Base-by-base conservation (phyloP, 2,329 filamentous ascomycete genomes). In the Ophiocordyceps camponoti-floridani region DNA sequence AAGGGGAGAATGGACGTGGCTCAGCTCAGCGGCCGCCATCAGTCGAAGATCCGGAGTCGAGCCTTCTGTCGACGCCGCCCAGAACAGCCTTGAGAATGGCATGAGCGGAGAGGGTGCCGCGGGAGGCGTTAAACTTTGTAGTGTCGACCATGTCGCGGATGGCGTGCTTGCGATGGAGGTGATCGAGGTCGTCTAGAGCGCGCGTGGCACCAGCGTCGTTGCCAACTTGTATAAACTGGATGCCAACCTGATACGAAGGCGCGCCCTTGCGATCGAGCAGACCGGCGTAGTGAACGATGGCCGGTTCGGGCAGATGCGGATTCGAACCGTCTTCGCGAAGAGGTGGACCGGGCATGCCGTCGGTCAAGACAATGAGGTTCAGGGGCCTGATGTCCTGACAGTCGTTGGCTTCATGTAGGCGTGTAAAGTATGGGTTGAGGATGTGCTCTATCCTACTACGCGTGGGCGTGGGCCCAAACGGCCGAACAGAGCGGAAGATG, bases 161-260 rank as follows among this genome's bases (percentile, higher is more conserved):
- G 13, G 70, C 67, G 31, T 46, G 18, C 28, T 69, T 64, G 28
- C 70, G 63, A 26, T 68, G 64, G n/a, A 73, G 55, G 40, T 72
- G 67, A 58, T 96, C 89, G 8, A 96, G 68, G 42, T 79, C 69
- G 52, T 73, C 65, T 37, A 96, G 67, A 45, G 81, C 77, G 51
- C 69, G 62, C 1, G 70, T 68, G 0, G 88, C 89, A 0, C 61
- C 65, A 1, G 63, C 56, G 52, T 94, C 84, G 43, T 74, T 70
- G 46, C 91, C 89, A 41, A 96, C 83, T 62, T 95, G 89, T 68
- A 96, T 94, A 66, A 96, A 96, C 60, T 96, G 89, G 46, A 96
- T 77, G 31, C 89, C 89, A 9, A 95, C 68, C 64, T 96, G 91
- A 68, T 83, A 83, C 1, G 79, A 71, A 4, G 81, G 77, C 0